Percentiles rank a stretch among this genome's conserved stretches.
phyloP scores from a whole-genome alignment of 2,329 filamentous ascomycete genomes.

The Aureobasidium sp. region DNA sequence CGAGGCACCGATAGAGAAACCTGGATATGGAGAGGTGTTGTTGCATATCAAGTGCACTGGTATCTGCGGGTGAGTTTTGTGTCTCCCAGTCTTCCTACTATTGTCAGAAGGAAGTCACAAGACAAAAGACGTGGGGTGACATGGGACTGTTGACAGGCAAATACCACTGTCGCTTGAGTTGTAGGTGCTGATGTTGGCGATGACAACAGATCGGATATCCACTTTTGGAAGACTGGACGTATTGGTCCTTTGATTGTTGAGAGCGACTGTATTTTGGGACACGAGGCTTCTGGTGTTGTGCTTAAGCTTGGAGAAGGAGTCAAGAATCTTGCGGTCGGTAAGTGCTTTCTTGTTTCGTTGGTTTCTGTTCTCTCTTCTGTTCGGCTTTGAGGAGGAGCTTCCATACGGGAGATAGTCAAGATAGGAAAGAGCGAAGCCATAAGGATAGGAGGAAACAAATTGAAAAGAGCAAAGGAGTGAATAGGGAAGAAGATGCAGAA shows the following conservation, averaged over 20 bases:
- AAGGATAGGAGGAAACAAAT: not conserved
- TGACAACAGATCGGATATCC: constrained; percentile 51
- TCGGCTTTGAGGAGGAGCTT: too few species aligned
- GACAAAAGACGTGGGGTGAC: too few species aligned
- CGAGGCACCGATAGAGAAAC: constrained; percentile 2
- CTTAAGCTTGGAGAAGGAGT: constrained; percentile 51
- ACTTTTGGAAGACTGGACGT: constrained; percentile 59
- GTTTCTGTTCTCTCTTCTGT: not conserved
- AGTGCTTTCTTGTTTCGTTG: not conserved
- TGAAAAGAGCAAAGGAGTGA: not conserved
- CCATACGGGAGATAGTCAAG: not conserved
- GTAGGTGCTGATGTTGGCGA: not conserved
- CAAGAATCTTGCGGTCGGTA: constrained; percentile 42
- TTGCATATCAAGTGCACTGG: constrained; percentile 66
- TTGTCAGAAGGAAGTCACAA: not conserved
- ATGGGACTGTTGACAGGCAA: too few species aligned
- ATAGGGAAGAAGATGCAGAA: not conserved
- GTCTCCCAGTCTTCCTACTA: too few species aligned
- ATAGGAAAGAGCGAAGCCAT: not conserved
- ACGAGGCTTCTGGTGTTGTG: constrained; percentile 57
- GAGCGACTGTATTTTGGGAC: constrained; percentile 57
- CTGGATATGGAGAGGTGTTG: not conserved
- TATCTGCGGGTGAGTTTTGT: constrained; percentile 69
- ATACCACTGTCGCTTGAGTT: too few species aligned
- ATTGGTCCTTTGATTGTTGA: constrained; percentile 57